A percentile compares a stretch with the other conserved stretches of the same genome.
phyloP scores from a whole-genome alignment of 208 protist species.

The Trichomonas gallinae region DNA sequence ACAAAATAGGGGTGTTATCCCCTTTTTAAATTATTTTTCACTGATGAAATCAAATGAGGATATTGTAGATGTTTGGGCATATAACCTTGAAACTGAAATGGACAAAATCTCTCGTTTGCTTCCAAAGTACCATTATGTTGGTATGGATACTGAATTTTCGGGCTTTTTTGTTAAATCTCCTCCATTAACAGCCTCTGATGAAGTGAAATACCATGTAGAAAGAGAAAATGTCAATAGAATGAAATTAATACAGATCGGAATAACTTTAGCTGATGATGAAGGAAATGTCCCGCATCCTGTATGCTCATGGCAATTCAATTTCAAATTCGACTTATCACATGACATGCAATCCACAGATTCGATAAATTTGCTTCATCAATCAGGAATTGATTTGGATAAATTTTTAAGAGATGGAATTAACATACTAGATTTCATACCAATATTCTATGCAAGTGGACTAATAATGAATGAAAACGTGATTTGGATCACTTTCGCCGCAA shows the following conservation, averaged over 20 bases:
- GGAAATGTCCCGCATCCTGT: constrained; percentile 73
- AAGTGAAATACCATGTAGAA: constrained; percentile 28
- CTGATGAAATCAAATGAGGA: background rate
- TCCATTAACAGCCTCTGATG: constrained; percentile 24
- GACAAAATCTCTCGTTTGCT: constrained; percentile 69
- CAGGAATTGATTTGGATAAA: constrained; percentile 79
- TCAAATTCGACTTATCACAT: constrained; percentile 80
- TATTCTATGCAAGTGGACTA: constrained; percentile 81
- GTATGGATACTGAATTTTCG: constrained; percentile 93
- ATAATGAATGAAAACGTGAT: constrained; percentile 75
- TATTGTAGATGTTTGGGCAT: constrained; percentile 34
- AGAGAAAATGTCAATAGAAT: constrained; percentile 92
- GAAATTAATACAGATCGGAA: constrained; percentile 93
- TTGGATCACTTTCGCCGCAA: constrained; percentile 89
- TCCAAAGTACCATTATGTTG: constrained; percentile 74
- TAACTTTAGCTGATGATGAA: constrained; percentile 83
- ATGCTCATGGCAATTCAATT: constrained; percentile 97
- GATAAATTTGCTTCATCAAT: constrained; percentile 73
- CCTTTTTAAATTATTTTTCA: too few species aligned
- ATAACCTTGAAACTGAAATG: constrained; percentile 76
- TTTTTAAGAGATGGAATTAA: constrained; percentile 47
- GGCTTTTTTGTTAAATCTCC: constrained; percentile 79
- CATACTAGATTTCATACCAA: constrained; percentile 73
- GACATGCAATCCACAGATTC: constrained; percentile 87
- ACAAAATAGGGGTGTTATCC: too few species aligned